Evolutionary conservation across 139 green algal species (phyloP), one percentile per base, ranked within the genome.

Genomic region (Monoraphidium neglectum): DNA sequence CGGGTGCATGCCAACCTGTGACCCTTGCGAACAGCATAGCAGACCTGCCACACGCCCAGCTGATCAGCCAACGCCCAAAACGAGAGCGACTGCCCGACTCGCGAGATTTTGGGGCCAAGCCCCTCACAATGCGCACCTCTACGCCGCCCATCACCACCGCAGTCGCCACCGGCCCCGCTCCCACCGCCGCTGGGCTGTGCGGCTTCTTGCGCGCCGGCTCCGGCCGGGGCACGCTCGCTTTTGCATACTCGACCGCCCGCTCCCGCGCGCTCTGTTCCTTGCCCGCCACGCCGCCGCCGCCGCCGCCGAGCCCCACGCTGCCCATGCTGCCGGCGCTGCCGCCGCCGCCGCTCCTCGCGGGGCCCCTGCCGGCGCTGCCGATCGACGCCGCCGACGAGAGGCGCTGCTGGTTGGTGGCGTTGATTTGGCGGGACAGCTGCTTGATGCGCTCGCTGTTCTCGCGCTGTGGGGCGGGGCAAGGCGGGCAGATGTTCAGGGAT

Each of bases 401-500:
- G n/a, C 56, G 43, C 56, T 72, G 37, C 43, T 47, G 24, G 24
- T 76, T 81, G 35, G 60, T 40, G 1, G 53, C 51, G 28, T 69
- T 49, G 37, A 80, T 74, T 38, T 68, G 70, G n/a, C 56, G 76
- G 26, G 33, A 79, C 66, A 93, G 72, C 68, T 84, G 71, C 59
- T 87, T 86, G 51, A 93, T 60, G 0, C 70, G 67, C 62, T 94
- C 86, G 26, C 76, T 74, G n/a, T 84, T 82, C 77, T 90, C 81
- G 16, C 80, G 65, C 82, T 90, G 72, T 16, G 37, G 13, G 28
- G 15, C 71, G 13, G 63, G 46, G 69, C 47, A 28, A 24, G 65
- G 37, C 4, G 38, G 18, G 65, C 28, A 36, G 4, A 33, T 56
- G 24, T 33, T 33, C 16, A 35, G 15, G 36, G n/a, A 13, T 37